Evolutionary conservation across 1,139 yeast genomes (phyloP), one percentile per base, ranked within the genome.

Genomic region (Citeromyces siamensis): DNA sequence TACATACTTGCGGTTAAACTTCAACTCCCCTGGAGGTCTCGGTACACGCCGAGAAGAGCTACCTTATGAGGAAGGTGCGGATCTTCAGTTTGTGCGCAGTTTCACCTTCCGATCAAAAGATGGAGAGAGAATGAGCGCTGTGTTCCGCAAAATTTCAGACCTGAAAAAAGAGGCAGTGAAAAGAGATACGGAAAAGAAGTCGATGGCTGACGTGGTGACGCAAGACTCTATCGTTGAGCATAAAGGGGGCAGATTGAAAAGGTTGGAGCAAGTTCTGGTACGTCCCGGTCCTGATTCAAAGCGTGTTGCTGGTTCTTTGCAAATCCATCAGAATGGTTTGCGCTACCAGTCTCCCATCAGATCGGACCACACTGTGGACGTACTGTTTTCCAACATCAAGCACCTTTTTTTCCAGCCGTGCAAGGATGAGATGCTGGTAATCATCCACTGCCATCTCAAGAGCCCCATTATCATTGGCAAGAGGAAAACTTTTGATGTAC

Each of bases 201-300:
- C 83, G 50, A 65, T 88, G 66, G 96, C 94, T 3, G 98, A 93
- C 56, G 96, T 90, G 40, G 88, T 93, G 21, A 79, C 83, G 35
- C 98, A 90, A 62, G 97, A 90, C 38, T 83, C 72, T 49, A 70
- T 90, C 51, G 62, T 85, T 43, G 95, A 88, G 58, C 72, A 81
- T 44, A 78, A 77, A 56, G 75, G 78, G 40, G n/a, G n/a, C n/a
- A 73, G 97, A 50, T 84, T 94, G 33, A 78, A 79, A 58, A 75
- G 90, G 55, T 65, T 90, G 44, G 97, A 88, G 43, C 80, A 82
- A 44, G 90, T 90, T 3, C 86, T 79, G 55, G 80, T 88, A 33
- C 78, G 98, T 55, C 98, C 98, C 28, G 86, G 90, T 40, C 96
- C 96, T 1, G 98, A 90, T 54, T 82, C 95, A 21, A 93, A 88